These are phyloP conservation scores for Amanita jacksonii DNA, from an alignment of 768 basidiomycete species.

Conservation along the genomic window DNA sequence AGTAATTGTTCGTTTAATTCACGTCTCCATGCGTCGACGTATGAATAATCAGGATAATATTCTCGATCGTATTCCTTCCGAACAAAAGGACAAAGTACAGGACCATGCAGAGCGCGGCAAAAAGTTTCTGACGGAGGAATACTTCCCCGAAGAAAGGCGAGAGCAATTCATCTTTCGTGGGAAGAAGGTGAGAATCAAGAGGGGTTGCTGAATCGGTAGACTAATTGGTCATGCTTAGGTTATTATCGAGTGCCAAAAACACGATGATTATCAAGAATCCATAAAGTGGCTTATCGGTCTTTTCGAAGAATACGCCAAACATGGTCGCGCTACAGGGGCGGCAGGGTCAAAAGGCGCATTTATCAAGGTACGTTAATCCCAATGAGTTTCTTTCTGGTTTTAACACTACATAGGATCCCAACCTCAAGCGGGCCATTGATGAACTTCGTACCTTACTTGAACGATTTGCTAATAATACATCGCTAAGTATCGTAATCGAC, in stretches of 20 bases:
- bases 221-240: slow-evolving; percentile 30
- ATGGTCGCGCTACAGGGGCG: slow-evolving; percentile 28
- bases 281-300: slow-evolving; percentile 63
- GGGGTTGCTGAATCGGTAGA: background rate
- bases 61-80: slow-evolving; percentile 50
- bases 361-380: background rate
- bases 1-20: slow-evolving; percentile 19
- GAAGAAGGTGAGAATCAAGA: slow-evolving; percentile 62
- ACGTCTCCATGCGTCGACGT: slow-evolving; percentile 17
- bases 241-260: slow-evolving; percentile 87
- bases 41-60: slow-evolving; percentile 11
- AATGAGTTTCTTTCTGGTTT: background rate
- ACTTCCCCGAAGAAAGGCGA: slow-evolving; percentile 83
- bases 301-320: slow-evolving; percentile 51
- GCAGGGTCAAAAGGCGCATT: slow-evolving; percentile 12
- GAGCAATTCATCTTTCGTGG: slow-evolving; percentile 90
- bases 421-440: slow-evolving; percentile 43
- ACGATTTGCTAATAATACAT: slow-evolving; percentile 74
- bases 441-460: slow-evolving; percentile 80
- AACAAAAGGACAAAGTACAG: slow-evolving; percentile 49
- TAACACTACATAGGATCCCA: slow-evolving; percentile 33
- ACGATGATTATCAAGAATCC: slow-evolving; percentile 80
- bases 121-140: slow-evolving; percentile 69
- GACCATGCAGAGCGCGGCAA: slow-evolving; percentile 50
- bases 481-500: slow-evolving; percentile 59